A percentile compares a stretch with the other conserved stretches of the same genome.
These are phyloP conservation scores for Lactifluus piperatus DNA, from an alignment of 768 basidiomycete species.

Conservation along the genomic window DNA sequence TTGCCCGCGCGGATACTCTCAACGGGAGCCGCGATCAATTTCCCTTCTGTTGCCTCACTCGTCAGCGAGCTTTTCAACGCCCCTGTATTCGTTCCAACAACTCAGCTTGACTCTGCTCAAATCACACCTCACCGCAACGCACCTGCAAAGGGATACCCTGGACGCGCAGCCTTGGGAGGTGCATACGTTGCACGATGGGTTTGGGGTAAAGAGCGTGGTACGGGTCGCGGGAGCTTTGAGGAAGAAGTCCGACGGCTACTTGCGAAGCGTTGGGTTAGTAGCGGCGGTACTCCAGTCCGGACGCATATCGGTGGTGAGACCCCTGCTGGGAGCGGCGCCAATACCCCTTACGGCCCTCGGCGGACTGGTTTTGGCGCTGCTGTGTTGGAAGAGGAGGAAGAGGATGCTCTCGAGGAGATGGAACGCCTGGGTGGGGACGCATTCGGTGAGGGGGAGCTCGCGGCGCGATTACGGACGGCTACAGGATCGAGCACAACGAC, in stretches of 20 bases:
- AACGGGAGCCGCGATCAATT: constrained; percentile 76
- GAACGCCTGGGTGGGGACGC: constrained; percentile 33
- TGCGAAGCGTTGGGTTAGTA: constrained; percentile 66
- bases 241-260: constrained; percentile 69
- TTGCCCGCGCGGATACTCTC: constrained; percentile 61
- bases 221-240: constrained; percentile 56
- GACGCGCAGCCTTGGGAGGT: constrained; percentile 60
- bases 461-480: constrained; percentile 44
- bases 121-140: constrained; percentile 64
- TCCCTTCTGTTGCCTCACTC: constrained; percentile 72
- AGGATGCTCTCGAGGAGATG: constrained; percentile 59
- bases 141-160: constrained; percentile 59
- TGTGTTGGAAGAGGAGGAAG: constrained; percentile 64
- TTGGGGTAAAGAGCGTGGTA: constrained; percentile 59
- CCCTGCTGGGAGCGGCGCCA: constrained; percentile 52
- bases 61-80: constrained; percentile 80
- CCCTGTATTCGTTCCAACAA: constrained; percentile 62
- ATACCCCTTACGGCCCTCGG: constrained; percentile 53
- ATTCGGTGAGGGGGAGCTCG: constrained; percentile 35
- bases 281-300: constrained; percentile 46
- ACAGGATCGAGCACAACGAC: constrained; percentile 38
- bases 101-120: constrained; percentile 73
- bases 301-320: constrained; percentile 42
- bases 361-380: constrained; percentile 44
- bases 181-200: constrained; percentile 83